Percentiles rank a stretch among this genome's conserved stretches.
Evolutionary conservation across 495 filamentous ascomycete species (phyloP).

Genomic region (Hypoxylon cercidicola): DNA sequence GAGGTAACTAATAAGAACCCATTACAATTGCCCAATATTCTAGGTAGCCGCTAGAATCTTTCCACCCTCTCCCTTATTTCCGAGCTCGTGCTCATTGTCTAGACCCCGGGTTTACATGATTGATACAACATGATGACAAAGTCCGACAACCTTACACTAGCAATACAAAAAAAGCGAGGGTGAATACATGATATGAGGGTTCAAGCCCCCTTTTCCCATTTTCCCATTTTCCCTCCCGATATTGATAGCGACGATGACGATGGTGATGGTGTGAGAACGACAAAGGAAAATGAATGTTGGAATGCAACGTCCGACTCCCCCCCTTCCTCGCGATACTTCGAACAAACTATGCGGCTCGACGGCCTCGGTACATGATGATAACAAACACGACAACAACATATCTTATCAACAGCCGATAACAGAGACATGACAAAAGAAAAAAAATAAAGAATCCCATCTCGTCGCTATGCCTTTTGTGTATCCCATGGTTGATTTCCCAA

Average conservation of each 20-base stretch:
- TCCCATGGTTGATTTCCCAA: slow-evolving; percentile 16
- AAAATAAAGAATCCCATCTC: slow-evolving; percentile 6
- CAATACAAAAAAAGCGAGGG: slow-evolving; percentile 32
- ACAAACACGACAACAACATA: slow-evolving; percentile 18
- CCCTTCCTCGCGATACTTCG: slow-evolving; percentile 9
- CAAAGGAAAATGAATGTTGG: slow-evolving; percentile 11
- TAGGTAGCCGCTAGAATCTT: slow-evolving; percentile 8
- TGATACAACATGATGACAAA: slow-evolving; percentile 28
- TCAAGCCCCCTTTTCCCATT: slow-evolving; percentile 4
- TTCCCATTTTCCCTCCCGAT: slow-evolving; percentile 18
- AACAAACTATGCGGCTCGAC: slow-evolving; percentile 28
- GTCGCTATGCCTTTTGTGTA: slow-evolving; percentile 30
- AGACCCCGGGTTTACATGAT: slow-evolving; percentile 27
- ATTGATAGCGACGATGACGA: slow-evolving; percentile 2
- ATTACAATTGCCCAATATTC: slow-evolving; percentile 23
- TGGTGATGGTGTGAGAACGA: slow-evolving; percentile 11
- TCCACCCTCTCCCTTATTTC: slow-evolving; percentile 14
- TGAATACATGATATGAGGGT: slow-evolving; percentile 28
- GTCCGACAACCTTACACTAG: slow-evolving; percentile 43
- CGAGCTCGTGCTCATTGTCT: slow-evolving; percentile 44
- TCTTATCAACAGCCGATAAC: slow-evolving; percentile 24
- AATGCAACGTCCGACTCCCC: slow-evolving; percentile 2
- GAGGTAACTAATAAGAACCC: slow-evolving; percentile 20
- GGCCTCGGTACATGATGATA: slow-evolving; percentile 8
- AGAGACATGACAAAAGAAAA: neutral